Evolutionary conservation across 768 basidiomycete species (phyloP).

Genomic region (Termitomyces sp.): DNA sequence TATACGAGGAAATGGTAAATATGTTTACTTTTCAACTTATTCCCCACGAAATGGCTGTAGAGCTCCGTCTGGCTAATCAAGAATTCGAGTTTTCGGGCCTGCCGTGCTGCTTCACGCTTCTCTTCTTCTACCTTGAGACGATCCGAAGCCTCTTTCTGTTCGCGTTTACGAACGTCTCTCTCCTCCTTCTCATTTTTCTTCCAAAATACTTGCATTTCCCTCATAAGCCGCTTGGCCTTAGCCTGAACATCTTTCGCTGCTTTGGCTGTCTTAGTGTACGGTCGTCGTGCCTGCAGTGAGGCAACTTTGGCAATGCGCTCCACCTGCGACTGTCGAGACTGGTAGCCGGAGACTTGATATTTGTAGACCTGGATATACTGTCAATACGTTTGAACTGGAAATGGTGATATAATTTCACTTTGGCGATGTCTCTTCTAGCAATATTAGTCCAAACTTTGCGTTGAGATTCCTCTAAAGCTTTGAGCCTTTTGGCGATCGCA

Average conservation of each 20-base stretch:
- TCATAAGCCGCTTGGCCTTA: conserved; percentile 84
- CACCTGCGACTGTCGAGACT: conserved; percentile 58
- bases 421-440: conserved; percentile 76
- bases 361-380: conserved; percentile 62
- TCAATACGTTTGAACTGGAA: neutral
- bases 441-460: conserved; percentile 89
- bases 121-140: conserved; percentile 88
- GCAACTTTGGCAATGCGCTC: conserved; percentile 75
- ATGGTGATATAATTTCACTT: conserved; percentile 35
- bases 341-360: conserved; percentile 61
- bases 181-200: conserved; percentile 98
- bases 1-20: conserved; percentile 9
- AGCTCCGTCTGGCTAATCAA: conserved; percentile 98
- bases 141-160: conserved; percentile 91
- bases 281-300: conserved; percentile 73
- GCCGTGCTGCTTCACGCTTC: conserved; percentile 87
- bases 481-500: conserved; percentile 69
- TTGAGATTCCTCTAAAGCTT: conserved; percentile 77
- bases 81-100: conserved; percentile 96
- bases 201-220: conserved; percentile 97
- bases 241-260: conserved; percentile 77
- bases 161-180: conserved; percentile 84
- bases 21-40: conserved; percentile 77
- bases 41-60: conserved; percentile 98
- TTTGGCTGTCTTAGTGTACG: conserved; percentile 70